phyloP scores from a whole-genome alignment of 2,329 filamentous ascomycete species.

The Colletotrichum filicis region DNA sequence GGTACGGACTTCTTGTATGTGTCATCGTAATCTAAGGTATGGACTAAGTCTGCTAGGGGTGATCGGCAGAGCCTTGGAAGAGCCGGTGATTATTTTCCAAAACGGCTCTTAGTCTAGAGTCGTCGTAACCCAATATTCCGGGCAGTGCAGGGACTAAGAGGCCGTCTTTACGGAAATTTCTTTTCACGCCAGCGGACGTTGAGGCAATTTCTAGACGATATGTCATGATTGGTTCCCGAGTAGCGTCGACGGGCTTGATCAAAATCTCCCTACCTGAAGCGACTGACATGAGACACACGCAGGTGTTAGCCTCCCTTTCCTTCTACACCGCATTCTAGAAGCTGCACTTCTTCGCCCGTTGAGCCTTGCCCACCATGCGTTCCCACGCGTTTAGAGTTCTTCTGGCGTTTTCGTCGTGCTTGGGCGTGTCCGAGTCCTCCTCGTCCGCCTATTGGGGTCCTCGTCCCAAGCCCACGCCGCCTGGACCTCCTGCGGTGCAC shows the following conservation, averaged over 20 bases:
- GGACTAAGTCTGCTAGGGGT: background rate
- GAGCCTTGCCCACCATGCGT: slow-evolving; percentile 23
- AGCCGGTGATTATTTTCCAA: slow-evolving; percentile 5
- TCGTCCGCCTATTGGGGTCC: background rate
- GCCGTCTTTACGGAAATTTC: background rate
- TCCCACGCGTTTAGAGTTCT: slow-evolving; percentile 23
- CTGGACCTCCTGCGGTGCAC: slow-evolving; percentile 25
- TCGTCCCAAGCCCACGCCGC: background rate
- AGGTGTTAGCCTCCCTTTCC: slow-evolving; percentile 7
- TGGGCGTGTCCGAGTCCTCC: slow-evolving; percentile 19
- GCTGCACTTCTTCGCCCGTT: slow-evolving; percentile 4
- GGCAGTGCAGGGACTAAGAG: background rate
- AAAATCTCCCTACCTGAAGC: background rate
- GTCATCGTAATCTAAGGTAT: background rate
- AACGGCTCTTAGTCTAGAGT: slow-evolving; percentile 4
- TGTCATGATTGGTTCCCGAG: background rate
- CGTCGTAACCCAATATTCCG: background rate
- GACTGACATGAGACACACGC: slow-evolving; percentile 5
- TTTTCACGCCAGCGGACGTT: background rate
- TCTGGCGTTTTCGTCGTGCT: slow-evolving; percentile 20
- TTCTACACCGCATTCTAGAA: slow-evolving; percentile 4
- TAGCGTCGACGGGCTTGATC: background rate
- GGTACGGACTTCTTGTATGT: background rate
- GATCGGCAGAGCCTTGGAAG: background rate
- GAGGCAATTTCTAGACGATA: slow-evolving; percentile 13